phyloP scores from a whole-genome alignment of 2,329 filamentous ascomycete species.

The Juglanconis sp. region DNA sequence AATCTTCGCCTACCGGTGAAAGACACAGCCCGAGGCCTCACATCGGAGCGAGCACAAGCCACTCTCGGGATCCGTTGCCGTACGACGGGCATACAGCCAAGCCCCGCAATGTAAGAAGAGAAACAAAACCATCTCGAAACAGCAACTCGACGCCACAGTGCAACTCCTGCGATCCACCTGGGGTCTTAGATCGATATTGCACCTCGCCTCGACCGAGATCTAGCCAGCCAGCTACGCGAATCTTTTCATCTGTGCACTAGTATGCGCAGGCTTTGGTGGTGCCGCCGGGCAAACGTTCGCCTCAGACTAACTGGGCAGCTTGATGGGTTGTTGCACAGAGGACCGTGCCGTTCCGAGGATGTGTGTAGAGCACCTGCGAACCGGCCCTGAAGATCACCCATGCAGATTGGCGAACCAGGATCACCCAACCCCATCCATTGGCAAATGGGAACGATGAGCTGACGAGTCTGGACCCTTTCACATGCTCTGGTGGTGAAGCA shows the following conservation, averaged over 20 bases:
- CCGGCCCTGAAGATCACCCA: not conserved
- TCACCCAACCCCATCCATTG: not conserved
- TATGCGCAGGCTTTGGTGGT: not conserved
- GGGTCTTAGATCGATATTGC: constrained; percentile 11
- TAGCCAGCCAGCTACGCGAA: not conserved
- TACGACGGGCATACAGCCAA: not conserved
- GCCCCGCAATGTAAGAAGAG: not conserved
- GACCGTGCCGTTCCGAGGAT: not conserved
- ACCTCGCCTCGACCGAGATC: not conserved
- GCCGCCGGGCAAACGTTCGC: not conserved
- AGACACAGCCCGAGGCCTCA: not conserved
- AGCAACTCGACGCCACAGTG: not conserved
- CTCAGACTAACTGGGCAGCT: too few relatives aligned
- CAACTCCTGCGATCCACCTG: constrained; percentile 1
- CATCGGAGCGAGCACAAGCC: not conserved
- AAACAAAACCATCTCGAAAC: not conserved
- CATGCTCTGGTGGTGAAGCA: not conserved
- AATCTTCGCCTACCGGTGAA: too few relatives aligned
- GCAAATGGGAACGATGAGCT: not conserved
- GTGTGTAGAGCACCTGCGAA: too few relatives aligned
- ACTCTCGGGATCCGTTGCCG: not conserved
- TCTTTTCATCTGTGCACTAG: too few relatives aligned
- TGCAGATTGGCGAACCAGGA: not conserved
- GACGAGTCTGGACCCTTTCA: not conserved
- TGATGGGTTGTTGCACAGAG: not conserved